Percentiles rank a stretch among this genome's conserved stretches.
phyloP scores from a whole-genome alignment of 495 filamentous ascomycete genomes.

The Penicillium simplicissimum region DNA sequence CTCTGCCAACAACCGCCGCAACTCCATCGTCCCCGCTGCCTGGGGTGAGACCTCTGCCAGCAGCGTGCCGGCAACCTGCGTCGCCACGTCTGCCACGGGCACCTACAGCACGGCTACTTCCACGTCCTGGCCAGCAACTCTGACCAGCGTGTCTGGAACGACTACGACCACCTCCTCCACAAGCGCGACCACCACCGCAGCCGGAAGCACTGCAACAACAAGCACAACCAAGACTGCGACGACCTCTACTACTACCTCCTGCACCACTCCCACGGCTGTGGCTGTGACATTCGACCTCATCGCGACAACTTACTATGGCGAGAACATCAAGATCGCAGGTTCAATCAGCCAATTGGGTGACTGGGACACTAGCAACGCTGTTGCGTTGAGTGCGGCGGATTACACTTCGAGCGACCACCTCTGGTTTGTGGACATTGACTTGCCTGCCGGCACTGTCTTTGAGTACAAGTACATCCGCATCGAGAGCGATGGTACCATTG shows the following conservation, averaged over 20 bases:
- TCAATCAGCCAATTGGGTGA: constrained; percentile 54
- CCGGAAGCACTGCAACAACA: constrained; percentile 34
- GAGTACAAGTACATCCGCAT: constrained; percentile 71
- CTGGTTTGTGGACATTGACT: constrained; percentile 54
- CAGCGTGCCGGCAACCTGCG: constrained; percentile 57
- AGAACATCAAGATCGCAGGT: constrained; percentile 61
- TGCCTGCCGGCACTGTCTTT: constrained; percentile 55
- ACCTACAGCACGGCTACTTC: constrained; percentile 58
- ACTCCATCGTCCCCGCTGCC: constrained; percentile 52
- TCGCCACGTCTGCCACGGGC: constrained; percentile 51
- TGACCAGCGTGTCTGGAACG: constrained; percentile 40
- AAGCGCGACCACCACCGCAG: constrained; percentile 26
- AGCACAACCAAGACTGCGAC: constrained; percentile 28
- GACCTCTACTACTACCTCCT: constrained; percentile 36
- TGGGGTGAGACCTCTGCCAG: constrained; percentile 55
- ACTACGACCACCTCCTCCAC: constrained; percentile 17
- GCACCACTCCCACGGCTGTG: constrained; percentile 48
- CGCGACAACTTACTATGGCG: constrained; percentile 55
- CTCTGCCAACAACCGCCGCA: constrained; percentile 50
- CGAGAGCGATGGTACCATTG: constrained; percentile 51
- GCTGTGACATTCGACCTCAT: constrained; percentile 60
- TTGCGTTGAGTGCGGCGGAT: constrained; percentile 51
- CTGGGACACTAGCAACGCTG: constrained; percentile 53
- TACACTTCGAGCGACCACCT: constrained; percentile 58
- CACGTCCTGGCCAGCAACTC: constrained; percentile 55